Base-by-base conservation (phyloP, 495 filamentous ascomycete genomes). In the Cetradonia linearis region DNA sequence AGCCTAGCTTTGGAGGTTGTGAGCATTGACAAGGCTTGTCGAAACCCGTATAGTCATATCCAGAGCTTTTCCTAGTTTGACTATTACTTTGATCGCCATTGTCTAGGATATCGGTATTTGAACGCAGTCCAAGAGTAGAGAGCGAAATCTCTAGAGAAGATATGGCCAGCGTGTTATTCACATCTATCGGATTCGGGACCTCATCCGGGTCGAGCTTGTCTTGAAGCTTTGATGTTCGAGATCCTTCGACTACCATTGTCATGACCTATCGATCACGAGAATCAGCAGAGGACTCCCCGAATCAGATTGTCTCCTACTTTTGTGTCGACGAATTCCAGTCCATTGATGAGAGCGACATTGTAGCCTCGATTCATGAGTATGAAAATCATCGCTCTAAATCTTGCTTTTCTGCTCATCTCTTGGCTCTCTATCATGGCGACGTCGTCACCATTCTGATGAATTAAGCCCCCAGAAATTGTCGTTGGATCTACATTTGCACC, bases 281-380 rank as follows among this genome's bases (percentile, higher is more conserved):
- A 57, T 36, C 18, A 56, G 18, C 25, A 18, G n/a, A 36, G n/a
- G 34, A 3, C 25, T 23, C 33, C n/a, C 7, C 23, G 13, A 20
- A 30, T 13, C n/a, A 53, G 23, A 28, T 25, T 25, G 14, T 33
- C 23, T 0, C 58, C 33, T 65, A 81, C 78, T 69, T 86, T 87
- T 0, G 81, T 83, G 59, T 86, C 83, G 38, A 69, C 68, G 64
- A 76, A 83, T 57, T 84, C 79, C 23, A 85, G 59, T 14, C 72
- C 77, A 58, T 84, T 84, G 58, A 87, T 72, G 2, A 85, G 70
- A 28, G 82, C 78, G 10, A 83, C 70, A 59, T 83, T 84, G 69
- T 80, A 81, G 13, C 77, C 74, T 30, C 72, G 59, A 28, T 54
- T 48, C 20, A 80, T 72, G 49, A 81, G 78, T 60, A 66, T 72